These are phyloP conservation scores for Penicillium sp. DNA, from an alignment of 2,329 filamentous ascomycete species.

Conservation along the genomic window DNA sequence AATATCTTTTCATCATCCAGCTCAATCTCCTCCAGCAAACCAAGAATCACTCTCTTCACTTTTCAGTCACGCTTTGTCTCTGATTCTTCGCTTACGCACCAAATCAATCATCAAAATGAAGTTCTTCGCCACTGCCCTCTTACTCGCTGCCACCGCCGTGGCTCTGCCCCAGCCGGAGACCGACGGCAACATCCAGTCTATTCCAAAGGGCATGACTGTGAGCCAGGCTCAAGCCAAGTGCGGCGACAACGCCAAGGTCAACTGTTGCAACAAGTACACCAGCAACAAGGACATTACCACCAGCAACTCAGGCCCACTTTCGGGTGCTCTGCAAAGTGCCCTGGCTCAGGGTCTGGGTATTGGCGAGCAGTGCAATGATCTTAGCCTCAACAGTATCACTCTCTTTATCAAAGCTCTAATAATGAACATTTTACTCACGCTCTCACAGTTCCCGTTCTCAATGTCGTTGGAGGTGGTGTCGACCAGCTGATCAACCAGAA, in stretches of 20 bases:
- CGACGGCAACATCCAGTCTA: not conserved
- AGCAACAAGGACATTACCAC: slow-evolving; percentile 21
- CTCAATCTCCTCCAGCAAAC: slow-evolving; percentile 10
- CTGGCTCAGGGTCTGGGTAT: slow-evolving; percentile 30
- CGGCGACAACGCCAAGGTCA: slow-evolving; percentile 24
- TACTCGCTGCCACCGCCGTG: slow-evolving; percentile 26
- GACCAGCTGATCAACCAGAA: slow-evolving; percentile 28
- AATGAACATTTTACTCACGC: not conserved
- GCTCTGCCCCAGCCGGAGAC: slow-evolving; percentile 16
- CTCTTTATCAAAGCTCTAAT: not conserved
- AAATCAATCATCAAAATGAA: slow-evolving; percentile 26
- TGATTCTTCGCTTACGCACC: not conserved
- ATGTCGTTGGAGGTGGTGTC: slow-evolving; percentile 16
- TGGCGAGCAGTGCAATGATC: slow-evolving; percentile 34
- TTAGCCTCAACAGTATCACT: slow-evolving; percentile 27
- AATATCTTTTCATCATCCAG: slow-evolving; percentile 7
- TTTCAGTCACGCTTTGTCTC: slow-evolving; percentile 1
- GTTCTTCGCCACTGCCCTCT: slow-evolving; percentile 26
- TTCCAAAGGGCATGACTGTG: slow-evolving; percentile 14
- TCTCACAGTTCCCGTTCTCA: slow-evolving; percentile 1
- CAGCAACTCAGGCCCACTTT: slow-evolving; percentile 21
- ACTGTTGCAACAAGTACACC: slow-evolving; percentile 34
- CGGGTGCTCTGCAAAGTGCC: slow-evolving; percentile 26
- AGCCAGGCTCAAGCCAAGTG: slow-evolving; percentile 25
- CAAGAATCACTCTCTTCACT: not conserved